A percentile compares a stretch with the other conserved stretches of the same genome.
These are phyloP conservation scores for Phytopythium montanum DNA, from an alignment of 352 stramenopile species.

Conservation along the genomic window DNA sequence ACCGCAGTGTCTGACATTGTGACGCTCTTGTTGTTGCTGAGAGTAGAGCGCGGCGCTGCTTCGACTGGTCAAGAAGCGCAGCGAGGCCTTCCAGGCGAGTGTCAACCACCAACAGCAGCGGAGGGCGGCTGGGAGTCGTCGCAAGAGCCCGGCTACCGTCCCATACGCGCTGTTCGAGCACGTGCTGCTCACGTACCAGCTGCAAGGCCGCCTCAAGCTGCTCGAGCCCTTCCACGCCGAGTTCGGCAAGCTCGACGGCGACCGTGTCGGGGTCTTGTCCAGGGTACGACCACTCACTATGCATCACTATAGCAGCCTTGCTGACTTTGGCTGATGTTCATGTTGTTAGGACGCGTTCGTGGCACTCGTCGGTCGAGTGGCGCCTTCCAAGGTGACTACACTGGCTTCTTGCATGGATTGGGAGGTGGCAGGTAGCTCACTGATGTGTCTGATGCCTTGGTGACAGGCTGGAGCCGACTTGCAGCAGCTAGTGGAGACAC, in stretches of 20 bases:
- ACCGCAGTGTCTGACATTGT: neutral
- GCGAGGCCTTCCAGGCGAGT: slow-evolving; percentile 21
- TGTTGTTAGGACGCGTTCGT: slow-evolving; percentile 28
- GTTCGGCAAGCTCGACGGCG: slow-evolving; percentile 46
- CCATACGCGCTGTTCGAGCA: slow-evolving; percentile 64
- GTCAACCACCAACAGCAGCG: slow-evolving; percentile 7
- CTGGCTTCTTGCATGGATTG: neutral
- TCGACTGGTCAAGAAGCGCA: slow-evolving; percentile 39
- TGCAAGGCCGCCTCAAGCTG: slow-evolving; percentile 59
- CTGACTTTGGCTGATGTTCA: neutral
- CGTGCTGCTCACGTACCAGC: slow-evolving; percentile 66
- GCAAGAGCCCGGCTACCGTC: slow-evolving; percentile 23
- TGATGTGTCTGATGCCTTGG: neutral
- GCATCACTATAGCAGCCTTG: neutral
- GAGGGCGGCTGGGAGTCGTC: slow-evolving; percentile 6
- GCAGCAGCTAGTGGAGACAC: slow-evolving; percentile 35
- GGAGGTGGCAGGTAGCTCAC: neutral
- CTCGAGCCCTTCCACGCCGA: slow-evolving; percentile 46
- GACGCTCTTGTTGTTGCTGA: neutral
- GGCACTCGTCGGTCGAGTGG: slow-evolving; percentile 25
- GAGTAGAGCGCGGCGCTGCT: slow-evolving; percentile 42
- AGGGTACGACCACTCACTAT: slow-evolving; percentile 17
- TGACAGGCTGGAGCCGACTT: slow-evolving; percentile 29
- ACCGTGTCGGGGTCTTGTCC: slow-evolving; percentile 57
- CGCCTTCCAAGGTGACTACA: slow-evolving; percentile 31